Base-by-base conservation (phyloP, 345 rosid genomes). In the Heritiera littoralis region DNA sequence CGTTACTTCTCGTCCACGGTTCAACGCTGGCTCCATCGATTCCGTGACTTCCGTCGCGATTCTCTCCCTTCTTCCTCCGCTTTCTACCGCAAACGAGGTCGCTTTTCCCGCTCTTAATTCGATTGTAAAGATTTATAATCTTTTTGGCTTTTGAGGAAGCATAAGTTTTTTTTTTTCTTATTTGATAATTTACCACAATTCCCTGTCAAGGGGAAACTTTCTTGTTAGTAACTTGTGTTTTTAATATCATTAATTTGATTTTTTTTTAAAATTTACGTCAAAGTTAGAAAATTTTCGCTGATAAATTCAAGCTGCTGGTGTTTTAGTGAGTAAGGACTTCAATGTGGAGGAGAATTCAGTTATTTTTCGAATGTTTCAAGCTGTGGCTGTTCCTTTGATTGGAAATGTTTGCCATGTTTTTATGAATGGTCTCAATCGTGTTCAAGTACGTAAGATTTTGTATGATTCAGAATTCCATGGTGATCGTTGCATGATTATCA, bases 361-460 rank as follows among this genome's bases (percentile, higher is more conserved):
- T 75, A 61, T 92, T 38, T 86, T 88, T 61, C 88, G 86, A 66
- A 86, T 90, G 91, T 89, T 91, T 87, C 98, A 89, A 78, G 90
- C 97, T 49, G 90, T 96, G 58, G 95, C 99, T 43, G 90, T 90
- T 84, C 99, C 99, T 64, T 86, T 96, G 18, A 66, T 96, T 73
- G 99, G 98, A 75, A 96, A 92, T 81, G 90, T 95, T 84, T 96
- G 99, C 71, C 93, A 96, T 84, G 94, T 96, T 77, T 95, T 96
- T 77, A 96, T 96, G 99, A 88, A 92, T 61, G 99, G 99, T 54
- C 88, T 96, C 46, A 96, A 96, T 82, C 91, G 84, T 74, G 99
- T 96, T 82, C 98, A 96, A 92, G 99, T 92, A 32, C 3, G 30
- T 63, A 40, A 18, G 28, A 28, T 41, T 64, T 63, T 32, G 20